Conservation (phyloP, 176 grass and related monocot genomes). For the Aegilops bicornis region DNA sequence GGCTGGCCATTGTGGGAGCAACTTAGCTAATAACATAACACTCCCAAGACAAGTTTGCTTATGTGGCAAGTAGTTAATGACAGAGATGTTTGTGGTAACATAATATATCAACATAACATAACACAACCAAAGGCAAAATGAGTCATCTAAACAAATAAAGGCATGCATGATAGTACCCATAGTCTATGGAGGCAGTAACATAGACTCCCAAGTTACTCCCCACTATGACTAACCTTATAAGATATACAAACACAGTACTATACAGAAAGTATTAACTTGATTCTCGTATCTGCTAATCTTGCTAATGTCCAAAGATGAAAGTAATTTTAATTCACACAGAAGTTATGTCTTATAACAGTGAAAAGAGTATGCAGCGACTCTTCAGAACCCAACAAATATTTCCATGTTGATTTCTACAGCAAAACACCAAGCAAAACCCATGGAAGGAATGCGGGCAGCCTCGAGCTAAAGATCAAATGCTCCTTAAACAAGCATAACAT, state of each 20-base stretch:
- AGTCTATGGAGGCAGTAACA: too few species aligned
- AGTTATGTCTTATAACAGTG: background rate
- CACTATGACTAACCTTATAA: background rate
- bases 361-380: too few species aligned
- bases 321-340: background rate
- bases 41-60: too few species aligned
- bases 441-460: background rate
- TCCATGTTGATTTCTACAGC: background rate
- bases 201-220: too few species aligned
- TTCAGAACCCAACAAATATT: background rate
- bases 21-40: too few species aligned
- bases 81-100: too few species aligned
- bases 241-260: background rate
- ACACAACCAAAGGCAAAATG: too few species aligned
- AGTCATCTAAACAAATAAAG: too few species aligned
- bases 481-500: background rate
- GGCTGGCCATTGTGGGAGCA: background rate
- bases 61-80: too few species aligned
- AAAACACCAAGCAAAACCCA: background rate
- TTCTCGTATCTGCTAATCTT: background rate
- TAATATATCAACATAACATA: too few species aligned
- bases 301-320: background rate
- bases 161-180: too few species aligned
- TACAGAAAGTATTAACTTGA: constrained; percentile 12
- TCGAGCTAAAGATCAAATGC: background rate